These are phyloP conservation scores for Vitis rotundifolia DNA, from an alignment of 164 flowering plant genomes.

Conservation along the genomic window DNA sequence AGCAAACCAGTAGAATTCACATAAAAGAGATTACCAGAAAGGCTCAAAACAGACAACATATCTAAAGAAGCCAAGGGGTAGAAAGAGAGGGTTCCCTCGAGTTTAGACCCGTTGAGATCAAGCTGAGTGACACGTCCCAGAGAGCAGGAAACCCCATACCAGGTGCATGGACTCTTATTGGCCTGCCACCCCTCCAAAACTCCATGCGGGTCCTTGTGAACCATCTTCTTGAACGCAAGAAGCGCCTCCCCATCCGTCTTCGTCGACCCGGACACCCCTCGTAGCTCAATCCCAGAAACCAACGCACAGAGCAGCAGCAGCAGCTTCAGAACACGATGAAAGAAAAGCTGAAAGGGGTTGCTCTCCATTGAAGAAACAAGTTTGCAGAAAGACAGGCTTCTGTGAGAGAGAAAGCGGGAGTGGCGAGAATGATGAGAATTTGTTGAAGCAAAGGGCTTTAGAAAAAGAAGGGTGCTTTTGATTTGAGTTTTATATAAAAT, in stretches of 20 bases:
- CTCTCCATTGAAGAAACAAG: conserved; percentile 41
- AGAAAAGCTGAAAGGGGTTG: conserved; percentile 27
- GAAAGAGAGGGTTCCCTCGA: conserved; percentile 51
- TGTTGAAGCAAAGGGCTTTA: conserved; percentile 40
- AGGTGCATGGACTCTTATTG: conserved; percentile 49
- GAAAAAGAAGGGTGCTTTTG: conserved; percentile 33
- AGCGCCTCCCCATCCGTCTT: conserved; percentile 69
- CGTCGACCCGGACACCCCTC: conserved; percentile 10
- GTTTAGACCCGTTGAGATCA: conserved; percentile 54
- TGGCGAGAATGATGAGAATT: conserved; percentile 40
- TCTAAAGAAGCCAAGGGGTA: conserved; percentile 54
- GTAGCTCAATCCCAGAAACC: conserved; percentile 17
- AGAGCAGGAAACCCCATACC: conserved; percentile 74
- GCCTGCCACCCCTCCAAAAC: conserved; percentile 57
- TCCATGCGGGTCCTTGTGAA: conserved; percentile 63
- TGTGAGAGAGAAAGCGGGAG: neutral
- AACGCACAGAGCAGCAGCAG: conserved; percentile 13
- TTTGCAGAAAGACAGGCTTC: neutral
- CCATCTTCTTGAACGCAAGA: conserved; percentile 55
- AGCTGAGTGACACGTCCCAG: conserved; percentile 51
- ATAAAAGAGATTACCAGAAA: conserved; percentile 52
- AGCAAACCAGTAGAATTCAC: conserved; percentile 59
- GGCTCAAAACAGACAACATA: conserved; percentile 51
- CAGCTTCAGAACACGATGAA: conserved; percentile 18
- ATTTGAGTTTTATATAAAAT: conserved; percentile 17